Percentiles rank a stretch among this genome's conserved stretches.
phyloP scores from a whole-genome alignment of 495 filamentous ascomycete species.

The Entonaema liquescens region DNA sequence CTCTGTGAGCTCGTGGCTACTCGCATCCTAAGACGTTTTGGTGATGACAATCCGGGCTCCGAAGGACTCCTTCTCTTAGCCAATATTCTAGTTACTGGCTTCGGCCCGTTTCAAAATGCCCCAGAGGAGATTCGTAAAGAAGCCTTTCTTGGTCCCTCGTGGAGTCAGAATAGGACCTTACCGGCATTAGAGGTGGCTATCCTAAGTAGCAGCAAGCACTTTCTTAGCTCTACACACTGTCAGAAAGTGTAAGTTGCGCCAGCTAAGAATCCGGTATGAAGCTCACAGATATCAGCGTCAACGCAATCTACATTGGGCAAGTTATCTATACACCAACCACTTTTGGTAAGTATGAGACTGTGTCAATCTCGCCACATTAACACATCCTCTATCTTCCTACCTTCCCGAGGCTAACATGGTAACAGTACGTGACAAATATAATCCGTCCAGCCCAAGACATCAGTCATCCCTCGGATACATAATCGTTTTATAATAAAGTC shows the following conservation, averaged over 20 bases:
- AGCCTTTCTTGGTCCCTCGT: conserved; percentile 55
- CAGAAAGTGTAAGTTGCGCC: conserved; percentile 64
- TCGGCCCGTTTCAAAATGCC: conserved; percentile 76
- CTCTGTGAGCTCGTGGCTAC: conserved; percentile 75
- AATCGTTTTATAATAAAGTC: background rate
- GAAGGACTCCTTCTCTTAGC: conserved; percentile 71
- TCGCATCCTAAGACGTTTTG: conserved; percentile 70
- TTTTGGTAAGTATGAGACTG: conserved; percentile 49
- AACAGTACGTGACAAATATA: conserved; percentile 21
- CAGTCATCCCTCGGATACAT: background rate
- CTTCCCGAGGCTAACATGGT: conserved; percentile 19
- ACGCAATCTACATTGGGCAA: conserved; percentile 72
- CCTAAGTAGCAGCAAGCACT: conserved; percentile 71
- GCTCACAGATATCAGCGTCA: conserved; percentile 53
- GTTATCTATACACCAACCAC: conserved; percentile 75
- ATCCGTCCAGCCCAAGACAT: background rate
- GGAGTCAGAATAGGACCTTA: conserved; percentile 65
- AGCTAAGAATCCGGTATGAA: background rate
- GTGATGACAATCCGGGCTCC: conserved; percentile 71
- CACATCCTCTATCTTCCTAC: background rate
- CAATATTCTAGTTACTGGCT: conserved; percentile 75
- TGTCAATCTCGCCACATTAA: background rate
- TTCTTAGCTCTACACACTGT: conserved; percentile 72
- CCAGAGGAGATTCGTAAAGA: conserved; percentile 64
- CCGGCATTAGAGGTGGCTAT: conserved; percentile 77